Percentiles rank a stretch among this genome's conserved stretches.
These are phyloP conservation scores for Hevea brasiliensis DNA, from an alignment of 345 rosid genomes.

Conservation along the genomic window DNA sequence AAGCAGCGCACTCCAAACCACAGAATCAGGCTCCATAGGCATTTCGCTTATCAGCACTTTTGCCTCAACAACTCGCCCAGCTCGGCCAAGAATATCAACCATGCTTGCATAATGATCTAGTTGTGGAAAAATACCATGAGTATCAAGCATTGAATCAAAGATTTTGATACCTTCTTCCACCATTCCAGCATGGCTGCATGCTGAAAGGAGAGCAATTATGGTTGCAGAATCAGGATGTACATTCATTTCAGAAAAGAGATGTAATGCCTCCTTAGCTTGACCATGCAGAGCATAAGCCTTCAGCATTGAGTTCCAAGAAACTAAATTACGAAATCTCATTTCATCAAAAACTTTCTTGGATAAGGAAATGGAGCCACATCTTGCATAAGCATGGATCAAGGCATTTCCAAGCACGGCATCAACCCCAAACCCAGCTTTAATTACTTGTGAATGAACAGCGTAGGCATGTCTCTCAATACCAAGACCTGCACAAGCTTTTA, in stretches of 20 bases:
- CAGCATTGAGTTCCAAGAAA: slow-evolving; percentile 90
- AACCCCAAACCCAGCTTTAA: slow-evolving; percentile 58
- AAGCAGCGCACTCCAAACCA: slow-evolving; percentile 84
- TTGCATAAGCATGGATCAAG: slow-evolving; percentile 80
- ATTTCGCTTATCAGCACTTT: slow-evolving; percentile 52
- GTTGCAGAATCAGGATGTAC: slow-evolving; percentile 71
- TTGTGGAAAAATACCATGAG: slow-evolving; percentile 53
- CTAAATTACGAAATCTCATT: slow-evolving; percentile 51
- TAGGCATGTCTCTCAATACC: slow-evolving; percentile 55
- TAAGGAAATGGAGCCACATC: slow-evolving; percentile 65
- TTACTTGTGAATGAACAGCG: slow-evolving; percentile 61
- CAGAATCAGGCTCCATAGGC: slow-evolving; percentile 80
- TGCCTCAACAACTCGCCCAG: slow-evolving; percentile 70
- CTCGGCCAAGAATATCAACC: slow-evolving; percentile 82
- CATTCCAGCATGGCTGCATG: slow-evolving; percentile 85
- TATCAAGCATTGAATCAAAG: slow-evolving; percentile 56
- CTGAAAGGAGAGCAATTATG: slow-evolving; percentile 73
- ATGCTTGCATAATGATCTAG: slow-evolving; percentile 84
- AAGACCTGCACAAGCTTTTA: slow-evolving; percentile 85
- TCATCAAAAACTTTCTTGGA: slow-evolving; percentile 65
- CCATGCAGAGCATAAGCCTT: slow-evolving; percentile 85
- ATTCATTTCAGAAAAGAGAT: slow-evolving; percentile 59
- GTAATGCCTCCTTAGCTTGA: slow-evolving; percentile 60
- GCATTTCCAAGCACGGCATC: slow-evolving; percentile 67
- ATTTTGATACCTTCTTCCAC: slow-evolving; percentile 67